Base-by-base conservation (phyloP, 768 basidiomycete genomes). In the Russula abietina region DNA sequence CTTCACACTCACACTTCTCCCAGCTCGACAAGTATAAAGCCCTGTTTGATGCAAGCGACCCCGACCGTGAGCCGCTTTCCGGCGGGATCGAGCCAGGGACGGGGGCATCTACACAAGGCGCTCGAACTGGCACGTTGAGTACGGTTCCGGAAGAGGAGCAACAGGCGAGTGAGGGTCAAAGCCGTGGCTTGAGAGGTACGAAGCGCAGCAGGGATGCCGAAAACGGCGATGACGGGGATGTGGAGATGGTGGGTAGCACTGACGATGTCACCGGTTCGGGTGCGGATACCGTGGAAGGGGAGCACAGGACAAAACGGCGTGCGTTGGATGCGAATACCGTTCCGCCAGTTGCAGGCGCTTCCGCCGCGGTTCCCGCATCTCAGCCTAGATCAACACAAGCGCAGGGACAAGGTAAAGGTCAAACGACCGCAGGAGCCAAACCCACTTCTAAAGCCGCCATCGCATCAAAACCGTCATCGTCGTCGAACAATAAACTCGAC, bases 401-500 rank as follows among this genome's bases (percentile, higher is more conserved):
- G 24, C 48, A 49, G 48, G 22, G 45, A 6, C 54, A 36, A 16
- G 51, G 16, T 12, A 16, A 39, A 38, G 53, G 30, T 2, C 12
- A 39, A 17, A 22, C 26, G 17, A 9, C 30, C 4, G 26, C 51
- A 17, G 39, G 19, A 9, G 3, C 49, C n/a, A 60, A 65, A 14
- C 62, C 17, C 12, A 16, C 59, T 17, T 9, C 49, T 26, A 55
- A 55, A 19, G 12, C 30, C 14, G 1, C 38, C 5, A 16, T 24
- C 11, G 33, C 7, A 10, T 49, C 59, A 32, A 61, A 54, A 9
- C 28, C 56, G 0, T 28, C 54, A n/a, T 10, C 49, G 5, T 46
- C 41, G 12, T 46, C 45, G 22, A 45, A 36, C 41, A 41, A 62
- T 26, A 66, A 60, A 53, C 55, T 62, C 2, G 88, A 90, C 69